Percentiles rank a stretch among this genome's conserved stretches.
Conservation (phyloP, 2,329 filamentous ascomycete genomes). For the Leptographium procerum region DNA sequence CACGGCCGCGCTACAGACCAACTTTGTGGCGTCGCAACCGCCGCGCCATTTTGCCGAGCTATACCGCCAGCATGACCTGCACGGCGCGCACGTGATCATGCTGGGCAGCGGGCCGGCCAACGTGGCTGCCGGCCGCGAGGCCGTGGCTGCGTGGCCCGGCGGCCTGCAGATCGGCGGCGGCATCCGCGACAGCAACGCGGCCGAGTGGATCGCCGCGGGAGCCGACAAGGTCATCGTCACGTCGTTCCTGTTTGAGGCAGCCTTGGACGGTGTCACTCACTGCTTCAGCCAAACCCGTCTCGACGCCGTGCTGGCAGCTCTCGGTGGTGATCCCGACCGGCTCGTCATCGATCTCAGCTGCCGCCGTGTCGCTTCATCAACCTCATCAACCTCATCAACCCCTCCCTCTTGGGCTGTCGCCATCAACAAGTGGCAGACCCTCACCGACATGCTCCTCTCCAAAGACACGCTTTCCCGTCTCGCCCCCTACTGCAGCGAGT, state of each 20-base stretch:
- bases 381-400: not conserved
- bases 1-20: conserved; percentile 64
- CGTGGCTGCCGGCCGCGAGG: conserved; percentile 64
- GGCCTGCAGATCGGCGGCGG: conserved; percentile 89
- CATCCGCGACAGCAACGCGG: conserved; percentile 75
- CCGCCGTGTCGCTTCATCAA: conserved; percentile 33
- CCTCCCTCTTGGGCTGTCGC: conserved; percentile 69
- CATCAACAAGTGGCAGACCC: conserved; percentile 98
- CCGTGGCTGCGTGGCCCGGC: conserved; percentile 65
- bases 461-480: conserved; percentile 68
- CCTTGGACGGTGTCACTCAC: conserved; percentile 28
- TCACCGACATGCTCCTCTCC: conserved; percentile 83
- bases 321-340: conserved; percentile 65
- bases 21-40: conserved; percentile 79
- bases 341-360: conserved; percentile 95
- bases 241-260: conserved; percentile 82
- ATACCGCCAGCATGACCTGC: conserved; percentile 63
- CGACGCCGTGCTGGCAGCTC: conserved; percentile 57
- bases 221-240: conserved; percentile 96
- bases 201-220: conserved; percentile 74
- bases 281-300: conserved; percentile 70
- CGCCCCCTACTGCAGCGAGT: conserved; percentile 90
- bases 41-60: conserved; percentile 70
- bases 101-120: conserved; percentile 66
- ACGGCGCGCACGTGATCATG: conserved; percentile 92